phyloP scores from a whole-genome alignment of 495 filamentous ascomycete species.

The Evernia prunastri region DNA sequence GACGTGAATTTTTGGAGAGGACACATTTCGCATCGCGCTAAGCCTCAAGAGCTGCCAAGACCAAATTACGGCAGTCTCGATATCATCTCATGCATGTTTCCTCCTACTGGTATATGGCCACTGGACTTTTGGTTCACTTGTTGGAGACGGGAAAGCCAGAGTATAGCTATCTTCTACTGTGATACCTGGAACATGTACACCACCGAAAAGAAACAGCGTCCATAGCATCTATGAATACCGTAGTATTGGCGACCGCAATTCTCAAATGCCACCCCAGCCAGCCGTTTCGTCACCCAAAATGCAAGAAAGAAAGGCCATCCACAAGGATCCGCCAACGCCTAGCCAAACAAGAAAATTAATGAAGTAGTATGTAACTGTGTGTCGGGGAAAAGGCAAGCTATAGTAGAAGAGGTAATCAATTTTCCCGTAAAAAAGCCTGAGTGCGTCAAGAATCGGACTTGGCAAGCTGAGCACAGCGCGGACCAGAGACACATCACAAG shows the following conservation, averaged over 20 bases:
- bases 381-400: not conserved
- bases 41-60: not conserved
- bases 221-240: not conserved
- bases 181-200: not conserved
- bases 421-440: not conserved
- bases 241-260: not conserved
- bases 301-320: not conserved
- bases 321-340: not conserved
- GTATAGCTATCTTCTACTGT: not conserved
- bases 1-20: not conserved
- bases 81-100: not conserved
- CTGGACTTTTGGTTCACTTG: not conserved
- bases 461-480: not conserved
- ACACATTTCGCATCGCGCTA: slow-evolving; percentile 2
- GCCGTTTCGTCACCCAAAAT: not conserved
- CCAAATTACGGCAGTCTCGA: not conserved
- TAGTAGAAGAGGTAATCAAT: not conserved
- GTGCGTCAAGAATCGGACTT: not conserved
- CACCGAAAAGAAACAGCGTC: not conserved
- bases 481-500: not conserved
- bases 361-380: not conserved
- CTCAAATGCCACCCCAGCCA: not conserved
- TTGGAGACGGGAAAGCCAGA: not conserved
- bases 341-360: not conserved
- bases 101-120: not conserved